Evolutionary conservation across 1,284 basidiomycete species (phyloP).

Genomic region (Sanghuangporus weigelae): DNA sequence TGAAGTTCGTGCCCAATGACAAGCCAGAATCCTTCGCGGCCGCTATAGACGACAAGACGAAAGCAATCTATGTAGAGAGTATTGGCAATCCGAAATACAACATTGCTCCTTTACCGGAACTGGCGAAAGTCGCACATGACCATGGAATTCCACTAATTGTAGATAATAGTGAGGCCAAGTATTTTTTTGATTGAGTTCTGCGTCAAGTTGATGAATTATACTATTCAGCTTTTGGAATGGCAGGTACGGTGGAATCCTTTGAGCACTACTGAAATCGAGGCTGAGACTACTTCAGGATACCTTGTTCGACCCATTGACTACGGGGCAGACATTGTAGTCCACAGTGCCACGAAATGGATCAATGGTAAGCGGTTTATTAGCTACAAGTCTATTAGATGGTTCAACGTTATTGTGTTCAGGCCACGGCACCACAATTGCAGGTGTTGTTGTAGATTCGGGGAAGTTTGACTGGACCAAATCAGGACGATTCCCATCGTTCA

Average conservation of each 20-base stretch:
- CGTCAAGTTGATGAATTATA: background rate
- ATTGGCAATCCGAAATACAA: conserved; percentile 86
- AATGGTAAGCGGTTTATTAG: conserved; percentile 30
- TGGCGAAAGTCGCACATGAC: conserved; percentile 77
- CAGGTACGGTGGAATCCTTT: conserved; percentile 35
- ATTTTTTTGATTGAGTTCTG: background rate
- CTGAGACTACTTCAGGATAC: conserved; percentile 42
- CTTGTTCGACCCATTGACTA: conserved; percentile 69
- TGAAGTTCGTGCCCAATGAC: conserved; percentile 69
- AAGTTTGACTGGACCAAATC: conserved; percentile 83
- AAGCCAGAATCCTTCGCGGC: conserved; percentile 63
- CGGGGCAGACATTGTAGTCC: conserved; percentile 81
- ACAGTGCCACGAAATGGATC: conserved; percentile 91
- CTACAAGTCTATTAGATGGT: background rate
- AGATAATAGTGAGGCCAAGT: conserved; percentile 55
- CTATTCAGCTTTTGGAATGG: conserved; percentile 70
- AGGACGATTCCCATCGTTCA: conserved; percentile 79
- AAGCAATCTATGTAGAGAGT: conserved; percentile 76
- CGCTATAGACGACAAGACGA: conserved; percentile 75
- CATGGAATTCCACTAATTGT: conserved; percentile 76
- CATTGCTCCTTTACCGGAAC: conserved; percentile 64
- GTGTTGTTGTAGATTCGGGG: conserved; percentile 78
- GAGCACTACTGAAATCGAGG: background rate
- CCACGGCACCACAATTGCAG: conserved; percentile 85
- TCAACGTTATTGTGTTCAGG: conserved; percentile 32